Evolutionary conservation across 352 stramenopile genomes (phyloP).

Genomic region (Plasmopara viticola): DNA sequence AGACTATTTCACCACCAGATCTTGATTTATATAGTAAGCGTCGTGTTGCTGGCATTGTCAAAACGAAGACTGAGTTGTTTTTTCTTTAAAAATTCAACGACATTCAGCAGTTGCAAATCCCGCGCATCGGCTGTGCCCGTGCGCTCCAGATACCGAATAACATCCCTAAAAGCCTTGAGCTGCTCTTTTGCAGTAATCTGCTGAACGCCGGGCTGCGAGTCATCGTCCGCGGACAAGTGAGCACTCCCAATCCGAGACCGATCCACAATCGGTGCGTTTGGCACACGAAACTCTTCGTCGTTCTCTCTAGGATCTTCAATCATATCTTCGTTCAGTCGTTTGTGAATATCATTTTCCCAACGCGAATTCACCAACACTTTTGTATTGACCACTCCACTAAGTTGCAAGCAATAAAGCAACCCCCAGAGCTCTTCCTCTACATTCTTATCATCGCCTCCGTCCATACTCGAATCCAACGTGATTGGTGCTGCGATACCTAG

Average conservation of each 20-base stretch:
- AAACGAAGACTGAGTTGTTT: conserved; percentile 84
- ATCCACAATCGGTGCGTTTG: conserved; percentile 40
- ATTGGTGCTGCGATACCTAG: conserved; percentile 60
- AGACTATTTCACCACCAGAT: no score
- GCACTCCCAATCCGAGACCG: conserved; percentile 6
- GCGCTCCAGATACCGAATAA: conserved; percentile 81
- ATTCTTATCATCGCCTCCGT: conserved; percentile 70
- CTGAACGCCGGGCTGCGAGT: conserved; percentile 26
- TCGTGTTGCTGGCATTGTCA: conserved; percentile 77
- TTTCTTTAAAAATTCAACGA: conserved; percentile 86
- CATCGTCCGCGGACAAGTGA: conserved; percentile 34
- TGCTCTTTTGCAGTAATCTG: conserved; percentile 66
- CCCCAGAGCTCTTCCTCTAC: conserved; percentile 84
- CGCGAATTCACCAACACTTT: conserved; percentile 85
- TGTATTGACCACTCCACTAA: conserved; percentile 80
- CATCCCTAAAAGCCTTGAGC: conserved; percentile 79
- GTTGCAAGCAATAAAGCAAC: conserved; percentile 77
- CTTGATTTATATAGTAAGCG: conserved; percentile 66
- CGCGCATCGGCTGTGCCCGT: conserved; percentile 55
- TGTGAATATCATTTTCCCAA: conserved; percentile 87
- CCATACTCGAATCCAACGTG: conserved; percentile 50
- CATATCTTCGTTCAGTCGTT: conserved; percentile 84
- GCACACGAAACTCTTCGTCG: conserved; percentile 75
- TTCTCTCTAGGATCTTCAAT: conserved; percentile 80
- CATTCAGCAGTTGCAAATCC: conserved; percentile 64